Base-by-base conservation (phyloP, 192 early-diverging fungal genomes). In the Backusella australiensis region DNA sequence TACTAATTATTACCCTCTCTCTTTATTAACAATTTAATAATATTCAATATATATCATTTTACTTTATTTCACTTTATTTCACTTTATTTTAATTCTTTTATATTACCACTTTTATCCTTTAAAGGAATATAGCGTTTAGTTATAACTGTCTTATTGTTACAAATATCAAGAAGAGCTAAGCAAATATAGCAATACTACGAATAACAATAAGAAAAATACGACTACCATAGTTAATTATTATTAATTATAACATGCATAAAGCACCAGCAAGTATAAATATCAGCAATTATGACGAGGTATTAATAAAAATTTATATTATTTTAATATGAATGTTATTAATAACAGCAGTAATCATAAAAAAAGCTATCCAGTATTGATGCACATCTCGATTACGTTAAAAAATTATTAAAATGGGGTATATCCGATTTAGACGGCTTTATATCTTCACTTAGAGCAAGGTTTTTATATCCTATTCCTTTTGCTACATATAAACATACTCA, bases 251-350 rank as follows among this genome's bases (percentile, higher is more conserved):
- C 21, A 69, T 69, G 68, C 35, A 69, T 69, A 69, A 38, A 12
- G 6, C 68, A 39, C 9, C 68, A 38, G n/a, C 11, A 36, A 69
- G 68, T 39, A 41, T 69, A 41, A 69, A 21, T 23, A 21, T 15
- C 56, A 63, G 21, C 56, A 23, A 63, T 29, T 53, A 74, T 36
- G 72, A 74, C 53, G 72, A 74, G 56, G 72, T 74, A 59, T 23
- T 15, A n/a, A 72, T 21, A 49, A 49, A 6, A 49, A 1, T n/a
- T 49, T 49, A 21, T 7, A 49, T 49, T 49, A n/a, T n/a, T 49
- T 49, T n/a, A 15, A n/a, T 49, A 49, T n/a, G 46, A 49, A 49
- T 49, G 46, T n/a, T 34, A 11, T 34, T 53, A 19, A 19, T 53
- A 8, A 56, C 5, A 21, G 11, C n/a, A 21, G 21, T 53, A 26